Base-by-base conservation (phyloP, 1,284 basidiomycete species). In the Ustilago xerochloae region DNA sequence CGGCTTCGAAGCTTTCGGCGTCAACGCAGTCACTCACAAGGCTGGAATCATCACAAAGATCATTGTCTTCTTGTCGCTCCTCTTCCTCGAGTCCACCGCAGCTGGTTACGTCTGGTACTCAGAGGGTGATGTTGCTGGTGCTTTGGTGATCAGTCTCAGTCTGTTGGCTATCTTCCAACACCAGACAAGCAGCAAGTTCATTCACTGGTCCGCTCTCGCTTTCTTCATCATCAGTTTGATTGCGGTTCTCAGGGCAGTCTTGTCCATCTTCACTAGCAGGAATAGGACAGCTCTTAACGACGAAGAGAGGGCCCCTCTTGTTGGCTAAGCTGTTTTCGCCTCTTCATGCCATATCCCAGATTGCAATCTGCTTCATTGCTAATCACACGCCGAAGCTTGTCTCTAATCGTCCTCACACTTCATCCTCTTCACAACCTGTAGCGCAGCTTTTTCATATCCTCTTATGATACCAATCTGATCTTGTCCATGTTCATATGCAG, bases 21-120 rank as follows among this genome's bases (percentile, higher is more conserved):
- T 90, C 64, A 88, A 94, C 84, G 89, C 92, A 0, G 81, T 87
- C 75, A 85, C 84, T 50, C 87, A 91, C 75, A 85, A 85, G 41
- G 90, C 93, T 1, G 93, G 93, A 26, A 86, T 94, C 63, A 93
- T 93, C 90, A 96, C 93, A 83, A 94, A 96, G 84, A 89, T 93
- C 78, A 92, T 95, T 76, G 94, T 95, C 63, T 96, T 97, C 89
- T 89, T 97, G 46, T 92, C 89, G 70, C 86, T 93, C 89, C 90
- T 97, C 87, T 96, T 97, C 91, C 90, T 97, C 71, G 94, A 96
- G 85, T 91, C 90, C 20, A 97, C 94, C 12, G 91, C 93, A 0
- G 92, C 91, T 7, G 91, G 92, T 1, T 97, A 97, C 85, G 93
- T 79, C 2, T 92, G 92, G 46, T 90, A 91, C 15, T 87, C 89